A percentile compares a stretch with the other conserved stretches of the same genome.
These are phyloP conservation scores for Diaporthe sp. DNA, from an alignment of 2,329 filamentous ascomycete genomes.

Conservation along the genomic window DNA sequence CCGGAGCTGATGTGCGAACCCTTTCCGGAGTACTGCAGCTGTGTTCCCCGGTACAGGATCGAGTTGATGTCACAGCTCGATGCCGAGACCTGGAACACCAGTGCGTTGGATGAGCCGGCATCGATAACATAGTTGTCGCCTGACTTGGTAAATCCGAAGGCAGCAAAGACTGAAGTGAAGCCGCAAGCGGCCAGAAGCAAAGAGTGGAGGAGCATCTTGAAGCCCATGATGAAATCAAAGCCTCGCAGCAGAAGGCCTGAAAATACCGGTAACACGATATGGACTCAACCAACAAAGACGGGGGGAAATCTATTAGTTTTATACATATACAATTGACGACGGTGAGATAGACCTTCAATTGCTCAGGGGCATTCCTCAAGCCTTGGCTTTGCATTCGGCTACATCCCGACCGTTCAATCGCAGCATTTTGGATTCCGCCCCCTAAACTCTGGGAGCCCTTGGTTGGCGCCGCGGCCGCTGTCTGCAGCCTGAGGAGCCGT, in stretches of 20 bases:
- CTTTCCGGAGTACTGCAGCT: constrained; percentile 62
- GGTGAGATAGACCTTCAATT: neutral
- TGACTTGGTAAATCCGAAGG: constrained; percentile 50
- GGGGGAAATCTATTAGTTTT: neutral
- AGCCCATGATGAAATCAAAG: constrained; percentile 25
- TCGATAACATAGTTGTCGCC: constrained; percentile 54
- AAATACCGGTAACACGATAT: neutral
- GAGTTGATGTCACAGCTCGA: constrained; percentile 66
- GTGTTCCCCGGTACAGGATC: constrained; percentile 61
- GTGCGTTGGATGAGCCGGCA: constrained; percentile 48
- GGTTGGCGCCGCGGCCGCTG: neutral
- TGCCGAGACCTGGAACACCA: constrained; percentile 37
- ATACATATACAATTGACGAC: neutral
- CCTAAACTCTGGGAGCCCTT: neutral
- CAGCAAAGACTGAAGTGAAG: constrained; percentile 47
- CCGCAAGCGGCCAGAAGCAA: constrained; percentile 42
- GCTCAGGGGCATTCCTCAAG: neutral
- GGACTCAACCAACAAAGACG: neutral
- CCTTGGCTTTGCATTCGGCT: neutral
- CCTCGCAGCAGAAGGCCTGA: constrained; percentile 19
- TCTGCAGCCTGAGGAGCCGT: constrained; percentile 7
- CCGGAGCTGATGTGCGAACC: constrained; percentile 67
- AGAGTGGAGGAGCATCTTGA: constrained; percentile 44
- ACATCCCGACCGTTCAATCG: constrained; percentile 3
- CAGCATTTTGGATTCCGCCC: neutral